A percentile compares a stretch with the other conserved stretches of the same genome.
Evolutionary conservation across 495 filamentous ascomycete species (phyloP).

Genomic region (Hypoxylon cercidicola): DNA sequence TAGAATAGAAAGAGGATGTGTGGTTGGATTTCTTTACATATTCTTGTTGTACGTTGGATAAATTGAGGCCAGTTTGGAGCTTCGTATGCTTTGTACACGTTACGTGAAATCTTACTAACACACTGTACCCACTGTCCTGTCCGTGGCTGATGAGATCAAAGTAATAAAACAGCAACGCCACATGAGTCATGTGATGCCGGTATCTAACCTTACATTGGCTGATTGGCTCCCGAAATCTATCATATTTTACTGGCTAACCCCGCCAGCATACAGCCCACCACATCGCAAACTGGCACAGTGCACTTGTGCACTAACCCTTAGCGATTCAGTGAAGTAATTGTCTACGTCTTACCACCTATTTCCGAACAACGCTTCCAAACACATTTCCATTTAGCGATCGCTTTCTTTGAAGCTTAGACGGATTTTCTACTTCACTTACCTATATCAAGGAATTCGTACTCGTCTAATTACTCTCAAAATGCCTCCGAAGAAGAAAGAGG

Average conservation of each 20-base stretch:
- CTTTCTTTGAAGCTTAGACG: neutral
- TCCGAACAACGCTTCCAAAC: conserved; percentile 7
- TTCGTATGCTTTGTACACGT: conserved; percentile 2
- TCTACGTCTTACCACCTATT: conserved; percentile 13
- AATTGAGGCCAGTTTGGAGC: conserved; percentile 48
- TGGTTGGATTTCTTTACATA: conserved; percentile 19
- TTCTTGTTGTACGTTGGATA: conserved; percentile 18
- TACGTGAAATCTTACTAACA: neutral
- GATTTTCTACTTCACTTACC: neutral
- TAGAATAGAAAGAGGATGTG: conserved; percentile 8
- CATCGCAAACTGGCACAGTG: conserved; percentile 10
- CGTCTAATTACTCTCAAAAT: conserved; percentile 63
- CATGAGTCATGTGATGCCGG: conserved; percentile 4
- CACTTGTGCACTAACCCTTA: conserved; percentile 7
- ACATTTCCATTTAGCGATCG: neutral
- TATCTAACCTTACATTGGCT: too few species aligned
- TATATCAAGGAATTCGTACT: neutral
- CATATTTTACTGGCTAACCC: conserved; percentile 21
- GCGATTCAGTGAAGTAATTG: conserved; percentile 21
- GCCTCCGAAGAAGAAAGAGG: conserved; percentile 88
- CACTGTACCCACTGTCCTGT: conserved; percentile 4
- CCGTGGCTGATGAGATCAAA: conserved; percentile 18
- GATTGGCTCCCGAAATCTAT: neutral
- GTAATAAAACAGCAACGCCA: too few species aligned
- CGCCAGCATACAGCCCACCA: conserved; percentile 36